These are phyloP conservation scores for Angomonas ambiguus DNA, from an alignment of 208 protist species.

Conservation along the genomic window DNA sequence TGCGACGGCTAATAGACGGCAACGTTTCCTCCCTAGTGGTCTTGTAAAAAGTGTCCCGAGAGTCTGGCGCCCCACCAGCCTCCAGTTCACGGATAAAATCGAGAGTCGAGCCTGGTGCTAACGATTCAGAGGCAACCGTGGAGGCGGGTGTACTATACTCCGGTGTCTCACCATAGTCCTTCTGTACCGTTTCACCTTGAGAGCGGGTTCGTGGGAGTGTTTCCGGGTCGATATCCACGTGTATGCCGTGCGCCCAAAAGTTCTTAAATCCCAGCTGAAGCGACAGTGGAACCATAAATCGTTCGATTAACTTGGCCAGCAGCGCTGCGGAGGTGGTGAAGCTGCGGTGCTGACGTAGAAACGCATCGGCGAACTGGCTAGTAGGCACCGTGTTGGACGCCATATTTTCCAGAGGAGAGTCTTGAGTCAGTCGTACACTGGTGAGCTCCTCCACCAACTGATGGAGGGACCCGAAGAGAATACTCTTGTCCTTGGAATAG, in stretches of 20 bases:
- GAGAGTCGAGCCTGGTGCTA: not conserved
- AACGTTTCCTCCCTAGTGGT: not conserved
- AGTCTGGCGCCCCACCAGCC: not conserved
- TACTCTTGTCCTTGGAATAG: constrained; percentile 20
- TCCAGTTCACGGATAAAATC: not conserved
- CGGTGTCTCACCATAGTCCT: not conserved
- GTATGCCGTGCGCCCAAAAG: constrained; percentile 43
- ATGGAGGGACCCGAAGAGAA: constrained; percentile 49
- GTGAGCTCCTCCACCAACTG: constrained; percentile 65
- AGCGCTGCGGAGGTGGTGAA: constrained; percentile 46
- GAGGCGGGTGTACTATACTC: not conserved
- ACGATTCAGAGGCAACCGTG: not conserved
- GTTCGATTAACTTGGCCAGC: constrained; percentile 55
- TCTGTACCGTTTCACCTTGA: constrained; percentile 32
- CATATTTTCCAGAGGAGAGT: constrained; percentile 5
- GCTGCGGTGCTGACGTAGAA: constrained; percentile 52
- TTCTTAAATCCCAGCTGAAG: constrained; percentile 36
- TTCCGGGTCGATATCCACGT: constrained; percentile 29
- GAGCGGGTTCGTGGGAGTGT: constrained; percentile 23
- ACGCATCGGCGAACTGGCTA: constrained; percentile 25
- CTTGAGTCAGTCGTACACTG: constrained; percentile 28
- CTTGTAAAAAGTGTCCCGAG: not conserved
- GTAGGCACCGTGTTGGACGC: not conserved
- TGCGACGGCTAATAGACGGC: not conserved
- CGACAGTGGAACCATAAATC: constrained; percentile 45